Evolutionary conservation across 768 basidiomycete species (phyloP), one percentile per base, ranked within the genome.

Genomic region (Gymnopilus junonius): DNA sequence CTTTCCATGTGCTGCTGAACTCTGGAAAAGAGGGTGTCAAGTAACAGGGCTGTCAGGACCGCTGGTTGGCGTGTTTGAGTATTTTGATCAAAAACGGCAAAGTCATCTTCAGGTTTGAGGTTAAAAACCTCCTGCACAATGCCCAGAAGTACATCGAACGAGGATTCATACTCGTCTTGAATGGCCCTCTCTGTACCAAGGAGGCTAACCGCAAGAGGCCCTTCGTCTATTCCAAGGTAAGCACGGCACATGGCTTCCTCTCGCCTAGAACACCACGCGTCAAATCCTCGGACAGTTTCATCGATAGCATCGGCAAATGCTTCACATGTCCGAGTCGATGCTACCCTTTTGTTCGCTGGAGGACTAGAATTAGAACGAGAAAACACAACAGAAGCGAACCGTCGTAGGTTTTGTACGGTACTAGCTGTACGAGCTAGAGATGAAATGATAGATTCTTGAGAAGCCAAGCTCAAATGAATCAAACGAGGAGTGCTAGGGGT

Each of bases 291-390:
- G 3, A 93, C 75, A 59, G 91, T 85, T 21, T 76, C 66, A 62
- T 87, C 86, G 48, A 94, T 76, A 0, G 91, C 92, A 59, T 93
- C 91, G 1, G 90, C 85, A 70, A 93, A 93, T 0, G 93, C 93
- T 71, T 94, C 91, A n/a, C 92, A 75, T 0, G 91, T 93, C 32
- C 82, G 83, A 10, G 87, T 86, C 10, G 76, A 66, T 29, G 59
- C 37, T 6, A 46, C 45, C 73, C 48, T 65, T 68, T 39, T 68
- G 48, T 45, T 68, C 53, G 35, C 40, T 3, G 39, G 51, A 68
- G 62, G 70, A 27, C 62, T 57, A 35, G 70, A 66, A 39, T 72
- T 66, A 25, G 71, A 71, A 65, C 76, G 73, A 12, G 79, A 71
- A 54, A 87, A 81, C 45, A 89, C 75, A 25, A 80, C 74, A 5